These are phyloP conservation scores for Uronychia setigera DNA, from an alignment of 73 alveolate genomes.

Conservation along the genomic window DNA sequence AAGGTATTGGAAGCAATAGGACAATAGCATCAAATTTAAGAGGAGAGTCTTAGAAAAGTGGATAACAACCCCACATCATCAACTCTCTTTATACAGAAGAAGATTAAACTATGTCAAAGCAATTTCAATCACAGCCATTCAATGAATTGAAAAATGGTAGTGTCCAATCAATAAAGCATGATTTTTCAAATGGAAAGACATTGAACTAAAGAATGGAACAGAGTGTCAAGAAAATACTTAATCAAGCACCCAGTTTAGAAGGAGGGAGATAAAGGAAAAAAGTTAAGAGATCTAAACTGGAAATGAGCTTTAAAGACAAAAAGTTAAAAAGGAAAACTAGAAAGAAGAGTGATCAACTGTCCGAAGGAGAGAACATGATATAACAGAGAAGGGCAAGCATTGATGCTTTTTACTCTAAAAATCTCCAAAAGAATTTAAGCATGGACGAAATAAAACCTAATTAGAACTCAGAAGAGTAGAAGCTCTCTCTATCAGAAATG, in stretches of 20 bases:
- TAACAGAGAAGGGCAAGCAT: not conserved
- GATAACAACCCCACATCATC: too few species aligned
- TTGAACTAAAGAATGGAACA: too few species aligned
- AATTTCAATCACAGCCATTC: slow-evolving; percentile 1
- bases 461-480: not conserved
- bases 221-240: too few species aligned
- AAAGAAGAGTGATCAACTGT: too few species aligned
- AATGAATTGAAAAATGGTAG: not conserved
- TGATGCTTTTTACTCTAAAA: not conserved
- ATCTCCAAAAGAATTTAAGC: too few species aligned
- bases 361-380: too few species aligned
- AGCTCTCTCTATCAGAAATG: not conserved
- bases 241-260: too few species aligned
- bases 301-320: too few species aligned
- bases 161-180: not conserved
- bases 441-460: not conserved
- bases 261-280: too few species aligned
- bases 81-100: not conserved
- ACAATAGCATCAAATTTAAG: not conserved
- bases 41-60: too few species aligned
- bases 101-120: not conserved
- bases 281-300: too few species aligned
- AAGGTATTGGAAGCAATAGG: not conserved
- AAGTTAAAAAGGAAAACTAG: too few species aligned
- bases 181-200: not conserved